Evolutionary conservation across 2,329 filamentous ascomycete species (phyloP), one percentile per base, ranked within the genome.

Genomic region (Aspergillus ustus): DNA sequence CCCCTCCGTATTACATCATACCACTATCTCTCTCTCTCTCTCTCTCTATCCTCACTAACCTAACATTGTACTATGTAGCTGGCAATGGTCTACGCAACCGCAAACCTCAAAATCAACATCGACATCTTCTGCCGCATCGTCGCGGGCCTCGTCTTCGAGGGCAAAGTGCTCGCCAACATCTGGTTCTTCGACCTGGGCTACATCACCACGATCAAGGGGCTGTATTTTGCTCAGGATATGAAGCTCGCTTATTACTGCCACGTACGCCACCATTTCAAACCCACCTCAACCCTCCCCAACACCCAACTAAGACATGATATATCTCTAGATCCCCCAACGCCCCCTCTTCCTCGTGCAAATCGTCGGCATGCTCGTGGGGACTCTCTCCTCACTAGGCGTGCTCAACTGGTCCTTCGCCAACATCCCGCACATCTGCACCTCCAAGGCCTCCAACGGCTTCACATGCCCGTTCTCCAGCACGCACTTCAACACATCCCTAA

Each of bases 401-500:
- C 76, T 81, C 57, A 79, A 80, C 62, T 82, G 80, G 76, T 74
- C 78, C 1, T 68, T 83, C 4, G 73, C 71, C 8, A 73, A 79
- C 57, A 82, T 83, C 61, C 68, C 73, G 2, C 69, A 73, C 19
- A 72, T 81, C 37, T 83, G 81, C 65, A 83, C 85, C 2, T 81
- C 82, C 4, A 83, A 88, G 59, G 76, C 81, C 20, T 81, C 86
- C 70, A 81, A 82, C 66, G 88, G 87, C 28, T 81, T 86, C 67
- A 83, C 78, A 15, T 87, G 84, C 67, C 84, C 85, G 8, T 78
- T 77, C 37, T 81, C 82, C 9, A 80, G 79, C 28, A 84, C 84
- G 0, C 85, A 86, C 74, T 91, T 88, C 78, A 90, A 87, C 1
- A 86, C 87, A 1, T 89, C 87, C 7, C 81, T 90, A 58, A 85